These are phyloP conservation scores for Brettanomyces bruxellensis DNA, from an alignment of 805 yeast genomes.

Conservation along the genomic window DNA sequence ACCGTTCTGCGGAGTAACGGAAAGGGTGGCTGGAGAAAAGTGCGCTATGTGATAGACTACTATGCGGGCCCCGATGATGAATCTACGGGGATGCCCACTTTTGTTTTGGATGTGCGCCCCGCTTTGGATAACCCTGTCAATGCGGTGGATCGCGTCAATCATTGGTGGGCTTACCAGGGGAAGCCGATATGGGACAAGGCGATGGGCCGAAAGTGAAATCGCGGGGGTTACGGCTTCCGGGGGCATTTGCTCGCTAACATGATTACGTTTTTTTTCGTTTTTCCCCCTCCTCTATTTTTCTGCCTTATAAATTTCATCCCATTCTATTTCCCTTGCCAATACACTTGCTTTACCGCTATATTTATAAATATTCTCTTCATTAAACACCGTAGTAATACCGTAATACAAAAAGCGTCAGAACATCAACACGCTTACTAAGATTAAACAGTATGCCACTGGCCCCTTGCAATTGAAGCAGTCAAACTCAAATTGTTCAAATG, in stretches of 20 bases:
- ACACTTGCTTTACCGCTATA: too few relatives aligned
- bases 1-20: constrained; percentile 68
- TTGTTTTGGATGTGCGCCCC: constrained; percentile 90
- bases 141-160: constrained; percentile 59
- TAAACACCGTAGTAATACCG: too few relatives aligned
- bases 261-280: neutral
- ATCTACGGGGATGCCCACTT: constrained; percentile 81
- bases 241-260: neutral
- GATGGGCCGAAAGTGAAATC: constrained; percentile 39
- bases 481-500: too few relatives aligned
- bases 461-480: too few relatives aligned
- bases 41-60: constrained; percentile 91
- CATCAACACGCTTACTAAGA: too few relatives aligned
- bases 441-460: too few relatives aligned
- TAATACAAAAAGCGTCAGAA: too few relatives aligned
- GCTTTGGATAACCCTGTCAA: constrained; percentile 66
- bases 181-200: constrained; percentile 63
- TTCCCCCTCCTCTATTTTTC: too few relatives aligned
- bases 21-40: constrained; percentile 48
- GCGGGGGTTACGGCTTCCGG: neutral
- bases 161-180: constrained; percentile 39
- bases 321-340: too few relatives aligned
- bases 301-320: too few relatives aligned
- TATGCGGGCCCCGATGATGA: constrained; percentile 86
- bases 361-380: too few relatives aligned